phyloP scores from a whole-genome alignment of 73 alveolate species.

The Tetrahymena thermophila region DNA sequence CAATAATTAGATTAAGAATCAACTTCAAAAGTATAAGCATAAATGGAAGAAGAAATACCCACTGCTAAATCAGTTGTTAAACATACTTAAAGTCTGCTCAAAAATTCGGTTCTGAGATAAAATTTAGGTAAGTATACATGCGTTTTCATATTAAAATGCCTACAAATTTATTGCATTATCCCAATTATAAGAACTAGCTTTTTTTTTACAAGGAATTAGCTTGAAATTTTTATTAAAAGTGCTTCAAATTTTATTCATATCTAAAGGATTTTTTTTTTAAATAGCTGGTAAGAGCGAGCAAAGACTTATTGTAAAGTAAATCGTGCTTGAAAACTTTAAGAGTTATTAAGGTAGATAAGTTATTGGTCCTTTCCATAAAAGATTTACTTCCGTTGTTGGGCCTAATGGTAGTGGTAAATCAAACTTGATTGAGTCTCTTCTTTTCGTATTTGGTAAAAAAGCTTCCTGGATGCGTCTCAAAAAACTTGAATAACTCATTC shows the following conservation, averaged over 20 bases:
- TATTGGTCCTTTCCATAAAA: conserved; percentile 74
- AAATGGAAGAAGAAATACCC: neutral
- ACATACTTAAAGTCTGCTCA: neutral
- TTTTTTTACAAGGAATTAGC: neutral
- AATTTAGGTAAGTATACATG: neutral
- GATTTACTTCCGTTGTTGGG: conserved; percentile 76
- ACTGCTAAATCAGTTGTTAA: neutral
- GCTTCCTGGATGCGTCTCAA: conserved; percentile 72
- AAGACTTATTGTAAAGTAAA: conserved; percentile 56
- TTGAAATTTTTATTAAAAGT: neutral
- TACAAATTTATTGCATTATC: neutral
- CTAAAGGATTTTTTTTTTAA: neutral
- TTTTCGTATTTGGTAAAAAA: conserved; percentile 80
- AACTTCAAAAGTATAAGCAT: neutral
- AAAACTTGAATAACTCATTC: conserved; percentile 64
- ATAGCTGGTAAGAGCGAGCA: neutral
- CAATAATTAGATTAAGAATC: neutral
- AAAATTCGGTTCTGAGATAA: neutral
- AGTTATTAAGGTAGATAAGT: conserved; percentile 69
- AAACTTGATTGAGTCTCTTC: conserved; percentile 69
- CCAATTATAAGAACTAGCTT: neutral
- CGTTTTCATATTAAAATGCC: neutral
- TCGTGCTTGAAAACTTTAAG: conserved; percentile 67
- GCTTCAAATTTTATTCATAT: neutral
- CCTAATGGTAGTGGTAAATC: conserved; percentile 91